Evolutionary conservation across 1,284 basidiomycete genomes (phyloP), one percentile per base, ranked within the genome.

Genomic region (Prillingera fragicola): DNA sequence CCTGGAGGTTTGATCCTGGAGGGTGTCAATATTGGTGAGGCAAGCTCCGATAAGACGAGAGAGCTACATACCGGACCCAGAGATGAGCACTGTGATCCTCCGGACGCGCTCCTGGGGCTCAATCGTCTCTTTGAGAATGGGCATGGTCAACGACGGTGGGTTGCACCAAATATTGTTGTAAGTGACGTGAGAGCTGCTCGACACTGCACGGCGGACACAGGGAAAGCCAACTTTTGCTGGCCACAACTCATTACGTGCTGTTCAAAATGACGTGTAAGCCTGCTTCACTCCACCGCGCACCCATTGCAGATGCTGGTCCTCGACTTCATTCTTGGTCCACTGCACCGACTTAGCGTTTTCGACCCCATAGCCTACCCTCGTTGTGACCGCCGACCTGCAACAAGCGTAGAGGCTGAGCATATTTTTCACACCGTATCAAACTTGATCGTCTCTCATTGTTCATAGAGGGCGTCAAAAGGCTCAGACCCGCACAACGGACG

Each of bases 1-100:
- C 92, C 73, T 97, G 92, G 19, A 98, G 80, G 72, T 98, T 98
- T 23, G 86, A 85, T 32, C 94, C 91, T 95, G 56, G 8, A 12
- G 9, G 14, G 26, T 26, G 50, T 53, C 45, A 62, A 53, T 43
- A 28, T 36, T 60, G 49, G 42, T 33, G 28, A 39, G 27, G 32
- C 27, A 33, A 22, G 33, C n/a, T 12, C 34, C 34, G 34, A 35
- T 19, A 19, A 15, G 33, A 19, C 22, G 17, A 18, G 25, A 28
- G 14, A 23, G 15, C 26, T 39, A 60, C 73, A 55, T 56, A 87
- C 89, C 90, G 74, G 86, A 89, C 49, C 90, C 90, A 34, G 82
- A 84, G 61, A 85, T 82, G 55, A 85, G 78, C 12, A 85, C 82
- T 22, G 78, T 81, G 34, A 85, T 77, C 34, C 65, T 62, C 42